Evolutionary conservation across 2,329 filamentous ascomycete species (phyloP), one percentile per base, ranked within the genome.

Genomic region (Diaporthe sp.): DNA sequence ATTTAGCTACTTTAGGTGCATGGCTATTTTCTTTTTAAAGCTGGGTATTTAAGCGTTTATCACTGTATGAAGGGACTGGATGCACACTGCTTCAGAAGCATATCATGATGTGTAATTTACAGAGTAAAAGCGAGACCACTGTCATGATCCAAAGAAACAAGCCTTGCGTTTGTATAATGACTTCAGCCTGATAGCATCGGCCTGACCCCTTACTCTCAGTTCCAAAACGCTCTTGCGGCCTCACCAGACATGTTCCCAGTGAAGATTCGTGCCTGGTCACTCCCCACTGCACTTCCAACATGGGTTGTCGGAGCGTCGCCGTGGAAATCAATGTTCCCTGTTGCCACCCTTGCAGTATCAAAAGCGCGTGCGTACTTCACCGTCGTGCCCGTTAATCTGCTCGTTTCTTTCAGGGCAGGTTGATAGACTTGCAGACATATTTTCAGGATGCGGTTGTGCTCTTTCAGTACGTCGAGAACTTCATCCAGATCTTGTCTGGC

Each of bases 361-460:
- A 73, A 63, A 12, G 44, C 57, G 13, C 57, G 71, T 10, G 42
- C 57, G 44, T 65, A 73, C 20, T 44, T 73, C 22, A 65, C 44
- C 15, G 42, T 42, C n/a, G 55, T 55, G n/a, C 31, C 57, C n/a
- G 57, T 10, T 5, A 42, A 47, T 5, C 71, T 63, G 34, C 71
- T 73, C 12, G 44, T 61, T 34, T 73, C 57, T 28, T 51, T 37
- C 22, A 73, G 22, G 15, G 71, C 71, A 42, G 71, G 71, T 60
- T 44, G 42, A 39, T 73, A 73, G 31, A 73, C 58, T 15, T 65
- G 25, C 15, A 63, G 7, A 15, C 71, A 65, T 37, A 22, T 12
- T 39, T 42, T 63, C 15, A 73, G 57, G 31, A 65, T 63, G 20
- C 28, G 44, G 8, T 63, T 25, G 10, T 65, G 71, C 57, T 73